These are phyloP conservation scores for Saitoella complicata DNA, from an alignment of 805 yeast genomes.

Conservation along the genomic window DNA sequence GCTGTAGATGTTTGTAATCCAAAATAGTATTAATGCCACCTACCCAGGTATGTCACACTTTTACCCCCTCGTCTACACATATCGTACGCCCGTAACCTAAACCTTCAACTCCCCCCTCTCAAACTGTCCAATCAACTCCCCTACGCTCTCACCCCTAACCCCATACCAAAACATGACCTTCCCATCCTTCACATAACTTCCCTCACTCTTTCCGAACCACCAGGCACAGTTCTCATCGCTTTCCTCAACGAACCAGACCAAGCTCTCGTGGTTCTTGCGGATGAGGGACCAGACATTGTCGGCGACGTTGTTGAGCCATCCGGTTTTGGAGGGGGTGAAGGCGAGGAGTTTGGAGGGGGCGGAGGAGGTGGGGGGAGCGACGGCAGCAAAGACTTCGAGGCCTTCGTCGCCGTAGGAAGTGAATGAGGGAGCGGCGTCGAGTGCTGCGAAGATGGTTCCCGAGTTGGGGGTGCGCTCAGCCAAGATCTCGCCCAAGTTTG, in stretches of 20 bases:
- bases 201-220: constrained; percentile 86
- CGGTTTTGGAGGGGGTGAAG: constrained; percentile 71
- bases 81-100: no score
- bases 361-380: constrained; percentile 25
- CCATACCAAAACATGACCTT: constrained; percentile 93
- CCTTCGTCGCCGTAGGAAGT: constrained; percentile 91
- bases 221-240: constrained; percentile 81
- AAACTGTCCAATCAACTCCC: constrained; percentile 45
- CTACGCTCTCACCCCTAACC: constrained; percentile 41
- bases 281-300: constrained; percentile 83
- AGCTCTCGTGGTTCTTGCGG: constrained; percentile 49
- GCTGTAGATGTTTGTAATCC: no score
- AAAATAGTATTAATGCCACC: no score
- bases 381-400: constrained; percentile 81
- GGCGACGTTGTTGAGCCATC: constrained; percentile 95
- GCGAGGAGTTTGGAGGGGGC: constrained; percentile 57
- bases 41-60: no score
- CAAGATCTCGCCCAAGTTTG: constrained; percentile 11
- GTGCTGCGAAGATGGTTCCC: constrained; percentile 28
- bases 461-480: constrained; percentile 4
- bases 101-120: constrained; percentile 2
- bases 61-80: no score
- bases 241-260: constrained; percentile 84
- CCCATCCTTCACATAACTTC: constrained; percentile 81
- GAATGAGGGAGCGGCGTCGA: constrained; percentile 57